A percentile compares a stretch with the other conserved stretches of the same genome.
Conservation (phyloP, 495 filamentous ascomycete species). For the Penicillium atrosanguineum region DNA sequence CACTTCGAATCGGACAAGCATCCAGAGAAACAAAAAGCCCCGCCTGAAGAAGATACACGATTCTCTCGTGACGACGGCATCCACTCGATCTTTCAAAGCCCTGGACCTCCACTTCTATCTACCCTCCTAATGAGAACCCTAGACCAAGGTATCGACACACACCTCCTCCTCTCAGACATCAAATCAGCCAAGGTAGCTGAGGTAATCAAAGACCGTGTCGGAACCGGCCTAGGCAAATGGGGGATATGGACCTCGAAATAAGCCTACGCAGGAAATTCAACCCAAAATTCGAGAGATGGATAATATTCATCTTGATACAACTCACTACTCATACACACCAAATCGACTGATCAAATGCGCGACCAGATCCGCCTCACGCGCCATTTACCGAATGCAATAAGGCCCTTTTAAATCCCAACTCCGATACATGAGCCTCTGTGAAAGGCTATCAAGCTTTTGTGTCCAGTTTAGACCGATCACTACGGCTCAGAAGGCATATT, state of each 20-base stretch:
- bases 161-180: slow-evolving; percentile 37
- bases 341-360: slow-evolving; percentile 2
- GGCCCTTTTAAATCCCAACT: slow-evolving; percentile 27
- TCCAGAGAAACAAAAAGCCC: not conserved
- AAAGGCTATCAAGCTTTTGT: slow-evolving; percentile 33
- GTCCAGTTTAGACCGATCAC: slow-evolving; percentile 1
- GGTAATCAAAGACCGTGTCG: slow-evolving; percentile 43
- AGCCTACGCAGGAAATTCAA: not conserved
- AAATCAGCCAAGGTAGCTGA: slow-evolving; percentile 30
- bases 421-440: slow-evolving; percentile 24
- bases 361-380: slow-evolving; percentile 16
- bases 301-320: slow-evolving; percentile 11
- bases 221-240: slow-evolving; percentile 39
- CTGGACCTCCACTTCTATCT: slow-evolving; percentile 18
- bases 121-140: slow-evolving; percentile 40
- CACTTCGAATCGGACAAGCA: slow-evolving; percentile 6
- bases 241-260: slow-evolving; percentile 27
- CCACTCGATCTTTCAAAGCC: slow-evolving; percentile 34
- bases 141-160: slow-evolving; percentile 42
- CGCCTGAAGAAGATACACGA: slow-evolving; percentile 5
- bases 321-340: slow-evolving; percentile 17
- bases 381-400: slow-evolving; percentile 18
- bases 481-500: slow-evolving; percentile 22
- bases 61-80: slow-evolving; percentile 23
- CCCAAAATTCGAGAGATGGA: not conserved